A percentile compares a stretch with the other conserved stretches of the same genome.
Conservation (phyloP, 139 green algal species). For the Spirogloea muscicola region DNA sequence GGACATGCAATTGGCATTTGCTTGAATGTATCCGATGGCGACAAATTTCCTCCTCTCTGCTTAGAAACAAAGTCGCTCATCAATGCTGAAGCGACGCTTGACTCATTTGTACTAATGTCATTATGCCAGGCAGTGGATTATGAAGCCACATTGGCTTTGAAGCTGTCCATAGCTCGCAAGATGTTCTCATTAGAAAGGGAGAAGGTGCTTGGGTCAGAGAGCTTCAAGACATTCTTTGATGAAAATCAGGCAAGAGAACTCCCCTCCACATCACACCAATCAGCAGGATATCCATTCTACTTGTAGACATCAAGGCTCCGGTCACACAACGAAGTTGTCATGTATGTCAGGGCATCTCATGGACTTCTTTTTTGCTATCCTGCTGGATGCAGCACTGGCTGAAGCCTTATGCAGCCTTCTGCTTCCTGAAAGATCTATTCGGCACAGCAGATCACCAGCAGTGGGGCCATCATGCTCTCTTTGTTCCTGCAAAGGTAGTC, state of each 20-base stretch:
- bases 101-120: neutral
- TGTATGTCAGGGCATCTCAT: constrained; percentile 25
- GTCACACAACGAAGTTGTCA: neutral
- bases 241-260: constrained; percentile 53
- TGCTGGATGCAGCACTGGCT: constrained; percentile 65
- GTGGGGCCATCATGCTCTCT: constrained; percentile 64
- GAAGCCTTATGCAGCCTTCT: constrained; percentile 84
- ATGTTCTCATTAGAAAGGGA: constrained; percentile 48
- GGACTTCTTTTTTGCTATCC: constrained; percentile 58
- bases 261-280: neutral
- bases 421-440: constrained; percentile 78
- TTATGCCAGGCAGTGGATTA: constrained; percentile 71
- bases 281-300: neutral
- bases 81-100: neutral
- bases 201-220: constrained; percentile 32
- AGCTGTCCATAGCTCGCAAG: constrained; percentile 64
- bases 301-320: neutral
- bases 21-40: neutral
- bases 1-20: neutral
- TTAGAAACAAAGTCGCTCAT: neutral
- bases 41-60: neutral
- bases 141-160: constrained; percentile 67
- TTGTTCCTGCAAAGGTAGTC: constrained; percentile 12
- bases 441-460: constrained; percentile 82
- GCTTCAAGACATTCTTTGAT: constrained; percentile 59